A percentile compares a stretch with the other conserved stretches of the same genome.
Conservation (phyloP, 1,284 basidiomycete species). For the Bothia castanella region DNA sequence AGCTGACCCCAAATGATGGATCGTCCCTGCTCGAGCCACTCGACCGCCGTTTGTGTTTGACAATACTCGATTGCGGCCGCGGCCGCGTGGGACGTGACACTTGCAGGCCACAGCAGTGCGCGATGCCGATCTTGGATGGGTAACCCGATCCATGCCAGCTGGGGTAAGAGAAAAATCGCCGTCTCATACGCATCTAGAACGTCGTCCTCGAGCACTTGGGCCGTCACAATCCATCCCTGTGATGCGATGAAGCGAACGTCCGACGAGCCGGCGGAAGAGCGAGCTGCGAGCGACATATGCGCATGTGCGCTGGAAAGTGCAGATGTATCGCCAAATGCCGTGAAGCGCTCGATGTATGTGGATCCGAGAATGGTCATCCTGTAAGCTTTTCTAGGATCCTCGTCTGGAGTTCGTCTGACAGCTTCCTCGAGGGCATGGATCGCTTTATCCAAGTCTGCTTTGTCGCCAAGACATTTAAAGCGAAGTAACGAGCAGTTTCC, state of each 20-base stretch:
- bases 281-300: background rate
- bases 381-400: background rate
- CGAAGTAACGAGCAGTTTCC: background rate
- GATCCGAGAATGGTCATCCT: background rate
- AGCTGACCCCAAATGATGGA: background rate
- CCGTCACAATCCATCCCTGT: background rate
- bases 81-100: background rate
- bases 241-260: background rate
- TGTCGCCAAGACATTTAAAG: background rate
- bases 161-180: background rate
- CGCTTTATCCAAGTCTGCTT: background rate
- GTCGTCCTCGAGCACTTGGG: background rate
- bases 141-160: background rate
- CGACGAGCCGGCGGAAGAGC: background rate
- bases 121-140: constrained; percentile 1
- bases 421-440: background rate
- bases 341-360: background rate
- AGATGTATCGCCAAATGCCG: background rate
- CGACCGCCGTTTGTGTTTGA: background rate
- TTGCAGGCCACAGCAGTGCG: background rate
- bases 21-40: constrained; percentile 6
- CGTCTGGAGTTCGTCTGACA: background rate
- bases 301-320: background rate
- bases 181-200: background rate
- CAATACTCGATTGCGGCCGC: background rate